Conservation (phyloP, 202 grass and related monocot species). For the Carex arenaria region DNA sequence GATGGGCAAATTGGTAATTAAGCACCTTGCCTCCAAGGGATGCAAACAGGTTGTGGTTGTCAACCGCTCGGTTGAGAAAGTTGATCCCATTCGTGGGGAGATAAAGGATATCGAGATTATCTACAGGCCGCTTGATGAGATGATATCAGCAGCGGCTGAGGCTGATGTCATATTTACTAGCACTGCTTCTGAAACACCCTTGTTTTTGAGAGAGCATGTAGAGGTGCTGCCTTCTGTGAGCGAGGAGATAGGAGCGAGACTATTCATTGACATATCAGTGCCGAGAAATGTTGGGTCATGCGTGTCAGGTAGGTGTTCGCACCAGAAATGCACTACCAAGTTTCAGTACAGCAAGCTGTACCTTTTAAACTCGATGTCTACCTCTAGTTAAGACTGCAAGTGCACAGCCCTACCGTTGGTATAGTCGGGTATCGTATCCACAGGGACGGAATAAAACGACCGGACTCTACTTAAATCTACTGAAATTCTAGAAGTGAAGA, state of each 20-base stretch:
- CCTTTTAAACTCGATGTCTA: too few species aligned
- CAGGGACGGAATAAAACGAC: too few species aligned
- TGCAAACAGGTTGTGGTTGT: conserved; percentile 79
- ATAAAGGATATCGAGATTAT: conserved; percentile 77
- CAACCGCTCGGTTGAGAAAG: conserved; percentile 75
- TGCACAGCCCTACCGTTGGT: too few species aligned
- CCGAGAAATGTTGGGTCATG: conserved; percentile 71
- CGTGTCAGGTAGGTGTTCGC: conserved; percentile 45
- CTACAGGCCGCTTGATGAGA: conserved; percentile 64
- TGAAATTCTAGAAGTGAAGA: too few species aligned
- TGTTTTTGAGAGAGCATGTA: conserved; percentile 60
- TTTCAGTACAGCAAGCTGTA: too few species aligned
- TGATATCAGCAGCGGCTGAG: conserved; percentile 58
- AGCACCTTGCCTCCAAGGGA: conserved; percentile 78
- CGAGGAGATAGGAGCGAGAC: conserved; percentile 45
- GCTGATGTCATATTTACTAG: conserved; percentile 74
- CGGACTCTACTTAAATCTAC: too few species aligned
- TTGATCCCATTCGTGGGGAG: conserved; percentile 58
- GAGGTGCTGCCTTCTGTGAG: conserved; percentile 44
- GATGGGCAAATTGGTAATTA: conserved; percentile 86
- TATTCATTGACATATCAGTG: conserved; percentile 83
- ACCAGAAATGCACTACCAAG: too few species aligned
- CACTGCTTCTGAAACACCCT: conserved; percentile 68
- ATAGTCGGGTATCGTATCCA: too few species aligned
- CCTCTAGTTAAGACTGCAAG: too few species aligned